phyloP scores from a whole-genome alignment of 1,284 basidiomycete species.

The Ganoderma sinense region DNA sequence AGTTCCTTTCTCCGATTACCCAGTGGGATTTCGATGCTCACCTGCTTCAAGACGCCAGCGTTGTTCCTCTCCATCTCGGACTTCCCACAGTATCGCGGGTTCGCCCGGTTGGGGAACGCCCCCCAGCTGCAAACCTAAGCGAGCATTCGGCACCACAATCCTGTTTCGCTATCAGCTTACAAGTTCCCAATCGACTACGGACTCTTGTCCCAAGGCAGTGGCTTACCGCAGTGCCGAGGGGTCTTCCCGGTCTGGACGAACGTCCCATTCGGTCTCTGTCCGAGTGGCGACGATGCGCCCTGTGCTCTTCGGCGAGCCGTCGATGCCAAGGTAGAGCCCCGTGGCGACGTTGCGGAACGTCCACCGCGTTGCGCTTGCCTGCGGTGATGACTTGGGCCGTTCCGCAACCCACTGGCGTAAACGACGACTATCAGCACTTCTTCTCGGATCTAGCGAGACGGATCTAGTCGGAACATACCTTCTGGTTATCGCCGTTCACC shows the following conservation, averaged over 20 bases:
- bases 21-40: constrained; percentile 3
- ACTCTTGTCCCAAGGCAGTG: background rate
- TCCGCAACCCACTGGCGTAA: constrained; percentile 53
- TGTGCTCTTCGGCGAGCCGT: constrained; percentile 19
- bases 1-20: background rate
- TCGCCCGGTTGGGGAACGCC: background rate
- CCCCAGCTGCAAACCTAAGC: constrained; percentile 20
- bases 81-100: constrained; percentile 21
- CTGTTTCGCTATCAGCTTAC: constrained; percentile 7
- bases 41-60: constrained; percentile 28
- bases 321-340: constrained; percentile 48
- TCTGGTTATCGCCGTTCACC: constrained; percentile 55
- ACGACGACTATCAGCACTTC: background rate
- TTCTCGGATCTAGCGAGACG: background rate
- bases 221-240: constrained; percentile 27
- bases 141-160: constrained; percentile 13
- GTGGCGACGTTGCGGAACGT: constrained; percentile 47
- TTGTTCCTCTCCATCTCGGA: constrained; percentile 22
- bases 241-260: constrained; percentile 29
- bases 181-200: background rate
- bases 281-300: constrained; percentile 44
- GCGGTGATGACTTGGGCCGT: constrained; percentile 34
- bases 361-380: constrained; percentile 38
- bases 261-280: constrained; percentile 39
- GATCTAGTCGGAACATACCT: constrained; percentile 39